These are phyloP conservation scores for Cyclocybe cylindracea DNA, from an alignment of 768 basidiomycete species.

Conservation along the genomic window DNA sequence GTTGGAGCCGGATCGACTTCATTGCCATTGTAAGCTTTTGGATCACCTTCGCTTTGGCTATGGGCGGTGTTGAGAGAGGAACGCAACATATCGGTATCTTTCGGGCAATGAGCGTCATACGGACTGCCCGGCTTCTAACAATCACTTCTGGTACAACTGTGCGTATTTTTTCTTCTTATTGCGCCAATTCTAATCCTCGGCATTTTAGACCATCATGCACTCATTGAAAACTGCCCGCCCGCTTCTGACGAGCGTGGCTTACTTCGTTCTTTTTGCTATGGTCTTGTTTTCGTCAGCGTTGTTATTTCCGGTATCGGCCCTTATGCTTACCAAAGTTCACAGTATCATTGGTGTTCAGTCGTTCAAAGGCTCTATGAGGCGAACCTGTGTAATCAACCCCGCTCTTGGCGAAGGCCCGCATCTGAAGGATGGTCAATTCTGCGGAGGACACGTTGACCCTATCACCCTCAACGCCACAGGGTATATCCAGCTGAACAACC, in stretches of 20 bases:
- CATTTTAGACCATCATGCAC: slow-evolving; percentile 73
- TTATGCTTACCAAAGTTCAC: background rate
- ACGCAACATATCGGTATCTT: slow-evolving; percentile 81
- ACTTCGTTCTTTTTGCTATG: slow-evolving; percentile 91
- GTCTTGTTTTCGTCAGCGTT: slow-evolving; percentile 76
- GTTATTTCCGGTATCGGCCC: background rate
- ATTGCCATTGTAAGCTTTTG: slow-evolving; percentile 87
- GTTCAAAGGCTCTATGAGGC: slow-evolving; percentile 82
- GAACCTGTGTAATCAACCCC: slow-evolving; percentile 59
- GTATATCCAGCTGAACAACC: slow-evolving; percentile 31
- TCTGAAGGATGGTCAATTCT: slow-evolving; percentile 53
- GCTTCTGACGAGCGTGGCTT: slow-evolving; percentile 85
- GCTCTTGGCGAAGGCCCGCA: slow-evolving; percentile 53
- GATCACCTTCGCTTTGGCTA: slow-evolving; percentile 75
- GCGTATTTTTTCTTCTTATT: slow-evolving; percentile 27
- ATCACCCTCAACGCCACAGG: slow-evolving; percentile 46
- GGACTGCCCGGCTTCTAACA: slow-evolving; percentile 79
- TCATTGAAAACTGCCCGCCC: slow-evolving; percentile 90
- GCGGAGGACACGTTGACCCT: slow-evolving; percentile 81
- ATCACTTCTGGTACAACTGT: slow-evolving; percentile 93
- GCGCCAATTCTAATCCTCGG: slow-evolving; percentile 9
- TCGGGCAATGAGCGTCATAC: slow-evolving; percentile 82
- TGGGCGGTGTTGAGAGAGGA: slow-evolving; percentile 67
- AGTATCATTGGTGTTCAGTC: slow-evolving; percentile 94
- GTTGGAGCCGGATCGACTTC: slow-evolving; percentile 90